Conservation (phyloP, 1,284 basidiomycete genomes). For the Cutaneotrichosporon spelunceum region DNA sequence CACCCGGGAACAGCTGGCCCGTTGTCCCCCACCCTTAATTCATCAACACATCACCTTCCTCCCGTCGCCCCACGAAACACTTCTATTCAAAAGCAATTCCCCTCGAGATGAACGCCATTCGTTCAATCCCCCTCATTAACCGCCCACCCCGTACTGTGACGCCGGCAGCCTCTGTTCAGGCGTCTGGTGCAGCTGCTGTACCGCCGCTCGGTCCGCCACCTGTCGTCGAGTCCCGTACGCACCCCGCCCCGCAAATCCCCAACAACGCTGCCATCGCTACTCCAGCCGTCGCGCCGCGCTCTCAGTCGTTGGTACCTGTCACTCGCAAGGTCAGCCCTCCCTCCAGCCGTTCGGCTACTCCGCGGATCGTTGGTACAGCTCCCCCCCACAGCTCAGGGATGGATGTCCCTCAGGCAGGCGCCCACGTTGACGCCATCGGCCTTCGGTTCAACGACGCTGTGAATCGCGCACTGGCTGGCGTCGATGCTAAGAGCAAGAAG, state of each 20-base stretch:
- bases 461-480: conserved; percentile 48
- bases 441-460: conserved; percentile 50
- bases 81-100: background rate
- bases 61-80: background rate
- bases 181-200: conserved; percentile 17
- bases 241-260: conserved; percentile 7
- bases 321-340: conserved; percentile 24
- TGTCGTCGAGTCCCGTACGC: conserved; percentile 14
- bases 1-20: background rate
- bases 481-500: conserved; percentile 49
- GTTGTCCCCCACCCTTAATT: conserved; percentile 3
- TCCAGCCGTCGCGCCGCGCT: conserved; percentile 17
- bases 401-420: conserved; percentile 24
- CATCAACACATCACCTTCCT: background rate
- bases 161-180: conserved; percentile 37
- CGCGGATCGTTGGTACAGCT: conserved; percentile 1
- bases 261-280: conserved; percentile 2
- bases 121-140: conserved; percentile 51
- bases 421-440: conserved; percentile 51
- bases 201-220: conserved; percentile 22
- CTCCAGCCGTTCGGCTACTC: conserved; percentile 19
- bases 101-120: conserved; percentile 47
- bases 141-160: conserved; percentile 49
- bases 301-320: conserved; percentile 28
- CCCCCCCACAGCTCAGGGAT: conserved; percentile 11